Conservation (phyloP, 768 basidiomycete genomes). For the Leccinum boreale region DNA sequence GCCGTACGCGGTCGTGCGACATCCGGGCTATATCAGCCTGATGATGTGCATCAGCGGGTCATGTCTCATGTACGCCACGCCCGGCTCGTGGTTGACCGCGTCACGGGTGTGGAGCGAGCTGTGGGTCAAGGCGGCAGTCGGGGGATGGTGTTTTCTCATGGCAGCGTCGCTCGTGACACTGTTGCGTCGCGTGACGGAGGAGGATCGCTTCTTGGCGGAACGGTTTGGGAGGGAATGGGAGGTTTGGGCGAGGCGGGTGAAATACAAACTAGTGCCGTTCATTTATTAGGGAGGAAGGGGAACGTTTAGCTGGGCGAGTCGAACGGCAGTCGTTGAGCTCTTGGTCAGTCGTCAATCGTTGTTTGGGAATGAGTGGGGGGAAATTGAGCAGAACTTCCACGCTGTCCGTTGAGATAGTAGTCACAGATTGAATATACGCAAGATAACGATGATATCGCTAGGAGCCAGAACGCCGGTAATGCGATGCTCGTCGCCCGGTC, state of each 20-base stretch:
- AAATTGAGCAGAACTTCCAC: neutral
- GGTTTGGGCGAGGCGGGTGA: conserved; percentile 15
- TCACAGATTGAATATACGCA: neutral
- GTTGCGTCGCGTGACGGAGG: conserved; percentile 18
- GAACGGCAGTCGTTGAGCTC: neutral
- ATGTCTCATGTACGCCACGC: neutral
- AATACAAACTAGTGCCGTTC: conserved; percentile 6
- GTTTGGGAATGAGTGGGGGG: neutral
- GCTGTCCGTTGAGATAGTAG: neutral
- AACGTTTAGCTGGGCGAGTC: neutral
- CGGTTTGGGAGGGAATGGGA: conserved; percentile 22
- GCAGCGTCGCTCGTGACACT: neutral
- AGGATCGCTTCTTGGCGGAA: conserved; percentile 17
- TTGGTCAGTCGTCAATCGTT: neutral
- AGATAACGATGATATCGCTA: neutral
- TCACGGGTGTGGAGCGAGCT: neutral
- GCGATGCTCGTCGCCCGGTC: too few species aligned
- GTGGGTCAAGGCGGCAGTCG: neutral
- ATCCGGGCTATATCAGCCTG: conserved; percentile 24
- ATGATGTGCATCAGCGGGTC: neutral
- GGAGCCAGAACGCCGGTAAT: neutral
- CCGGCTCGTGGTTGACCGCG: conserved; percentile 1
- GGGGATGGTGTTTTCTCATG: neutral
- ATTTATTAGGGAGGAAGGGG: neutral
- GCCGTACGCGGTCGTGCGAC: conserved; percentile 27